Base-by-base conservation (phyloP, 2,329 filamentous ascomycete genomes). In the Penicillium italicum region DNA sequence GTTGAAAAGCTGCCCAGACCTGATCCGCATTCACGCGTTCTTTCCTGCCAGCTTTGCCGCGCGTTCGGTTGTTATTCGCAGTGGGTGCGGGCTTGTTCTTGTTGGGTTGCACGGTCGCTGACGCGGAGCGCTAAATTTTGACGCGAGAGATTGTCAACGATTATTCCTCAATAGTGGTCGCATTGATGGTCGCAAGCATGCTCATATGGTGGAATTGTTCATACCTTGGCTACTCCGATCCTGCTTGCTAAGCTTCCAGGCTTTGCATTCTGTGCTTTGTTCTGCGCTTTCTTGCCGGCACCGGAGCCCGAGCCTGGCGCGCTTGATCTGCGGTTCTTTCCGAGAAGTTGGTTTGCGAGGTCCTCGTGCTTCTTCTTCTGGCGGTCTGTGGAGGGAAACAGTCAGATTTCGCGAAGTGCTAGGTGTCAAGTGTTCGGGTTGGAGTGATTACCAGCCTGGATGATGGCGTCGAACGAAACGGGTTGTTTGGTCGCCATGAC, bases 301-400 rank as follows among this genome's bases (percentile, higher is more conserved):
- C 47, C 67, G 34, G 70, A 63, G 48, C 74, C 76, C 24, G 77
- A 70, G 18, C 75, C 76, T 11, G 80, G 75, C 6, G 74, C 75
- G 63, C 75, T 80, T 12, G 76, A 69, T 61, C 79, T 76, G 62
- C 82, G 77, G 57, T 78, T 80, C 60, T 75, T 77, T 41, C 82
- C 82, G 30, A 87, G 77, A 40, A 87, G 81, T 65, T 84, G 74
- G 61, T 82, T 81, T 44, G 84, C 83, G 4, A 86, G 77, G 2
- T 74, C 72, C 66, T 85, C 80, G 55, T 82, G 79, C 66, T 80
- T 80, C 64, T 80, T 80, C 66, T 79, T 78, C 55, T 80, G 74
- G 44, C 82, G 80, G 66, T 77, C 80, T 82, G 53, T 42, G 50
- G 6, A 52, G 50, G 12, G 50, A 45, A 52, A 49, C 24, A 31